phyloP scores from a whole-genome alignment of 768 basidiomycete genomes.

The Leccinum obscurum region DNA sequence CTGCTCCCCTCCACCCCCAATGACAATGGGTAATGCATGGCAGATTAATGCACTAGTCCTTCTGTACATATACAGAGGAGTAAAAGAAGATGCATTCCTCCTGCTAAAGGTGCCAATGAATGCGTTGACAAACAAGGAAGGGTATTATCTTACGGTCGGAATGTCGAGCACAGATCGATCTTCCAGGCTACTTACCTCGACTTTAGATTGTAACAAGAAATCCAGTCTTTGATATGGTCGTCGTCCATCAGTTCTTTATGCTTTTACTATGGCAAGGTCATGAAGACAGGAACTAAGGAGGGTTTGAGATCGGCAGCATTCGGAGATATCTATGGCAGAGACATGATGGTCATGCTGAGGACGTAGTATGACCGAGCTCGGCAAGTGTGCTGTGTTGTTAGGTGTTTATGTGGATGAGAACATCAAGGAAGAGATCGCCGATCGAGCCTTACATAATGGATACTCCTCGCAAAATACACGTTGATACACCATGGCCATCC shows the following conservation, averaged over 20 bases:
- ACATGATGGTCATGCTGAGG: no score
- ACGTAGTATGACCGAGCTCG: conserved; percentile 51
- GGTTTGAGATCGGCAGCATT: conserved; percentile 28
- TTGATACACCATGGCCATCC: conserved; percentile 33
- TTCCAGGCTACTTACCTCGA: conserved; percentile 50
- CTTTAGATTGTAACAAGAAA: conserved; percentile 51
- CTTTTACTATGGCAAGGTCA: conserved; percentile 23
- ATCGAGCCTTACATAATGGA: no score
- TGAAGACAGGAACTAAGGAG: background rate
- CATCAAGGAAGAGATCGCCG: conserved; percentile 38
- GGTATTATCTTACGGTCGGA: conserved; percentile 32
- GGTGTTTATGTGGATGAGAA: conserved; percentile 45
- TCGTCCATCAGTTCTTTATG: conserved; percentile 36
- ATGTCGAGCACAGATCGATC: conserved; percentile 37
- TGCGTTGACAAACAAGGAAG: background rate
- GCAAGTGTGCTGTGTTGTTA: conserved; percentile 46
- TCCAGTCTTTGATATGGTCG: conserved; percentile 47
- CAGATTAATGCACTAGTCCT: conserved; percentile 47
- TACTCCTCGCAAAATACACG: conserved; percentile 60
- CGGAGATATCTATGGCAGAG: conserved; percentile 42
- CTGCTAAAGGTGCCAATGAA: conserved; percentile 33
- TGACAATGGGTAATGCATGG: conserved; percentile 13
- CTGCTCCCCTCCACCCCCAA: conserved; percentile 19
- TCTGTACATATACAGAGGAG: conserved; percentile 56
- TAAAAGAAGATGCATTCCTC: conserved; percentile 56